Evolutionary conservation across 768 basidiomycete genomes (phyloP).

Genomic region (Boletus rufocinnamomeus): DNA sequence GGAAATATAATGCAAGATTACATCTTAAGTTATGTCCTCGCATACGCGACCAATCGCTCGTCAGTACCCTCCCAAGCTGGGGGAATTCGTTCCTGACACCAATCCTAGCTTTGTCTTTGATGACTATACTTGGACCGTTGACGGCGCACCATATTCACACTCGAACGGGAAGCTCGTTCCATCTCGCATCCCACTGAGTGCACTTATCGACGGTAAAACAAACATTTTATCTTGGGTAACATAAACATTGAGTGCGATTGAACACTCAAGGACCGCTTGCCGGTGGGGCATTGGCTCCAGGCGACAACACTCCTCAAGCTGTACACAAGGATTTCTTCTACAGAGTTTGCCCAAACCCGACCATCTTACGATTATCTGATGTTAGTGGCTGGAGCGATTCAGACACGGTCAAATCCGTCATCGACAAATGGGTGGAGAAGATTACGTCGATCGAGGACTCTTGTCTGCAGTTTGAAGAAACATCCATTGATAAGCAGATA

Average conservation of each 20-base stretch:
- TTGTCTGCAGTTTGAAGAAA: conserved; percentile 40
- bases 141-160: conserved; percentile 36
- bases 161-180: conserved; percentile 38
- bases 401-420: conserved; percentile 32
- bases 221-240: background rate
- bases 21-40: conserved; percentile 36
- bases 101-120: conserved; percentile 40
- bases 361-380: conserved; percentile 32
- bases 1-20: conserved; percentile 43
- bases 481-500: conserved; percentile 18
- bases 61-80: conserved; percentile 18
- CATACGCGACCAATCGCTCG: conserved; percentile 37
- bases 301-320: conserved; percentile 33
- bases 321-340: conserved; percentile 40
- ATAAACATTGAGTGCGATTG: background rate
- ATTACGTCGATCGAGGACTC: conserved; percentile 36
- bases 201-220: conserved; percentile 36
- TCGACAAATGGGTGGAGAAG: conserved; percentile 39
- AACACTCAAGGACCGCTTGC: conserved; percentile 37
- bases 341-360: conserved; percentile 39
- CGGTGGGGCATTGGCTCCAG: conserved; percentile 38
- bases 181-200: conserved; percentile 40
- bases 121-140: conserved; percentile 42
- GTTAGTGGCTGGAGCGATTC: conserved; percentile 23
- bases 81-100: background rate